Conservation (phyloP, 2,329 filamentous ascomycete genomes). For the Claviceps capensis region DNA sequence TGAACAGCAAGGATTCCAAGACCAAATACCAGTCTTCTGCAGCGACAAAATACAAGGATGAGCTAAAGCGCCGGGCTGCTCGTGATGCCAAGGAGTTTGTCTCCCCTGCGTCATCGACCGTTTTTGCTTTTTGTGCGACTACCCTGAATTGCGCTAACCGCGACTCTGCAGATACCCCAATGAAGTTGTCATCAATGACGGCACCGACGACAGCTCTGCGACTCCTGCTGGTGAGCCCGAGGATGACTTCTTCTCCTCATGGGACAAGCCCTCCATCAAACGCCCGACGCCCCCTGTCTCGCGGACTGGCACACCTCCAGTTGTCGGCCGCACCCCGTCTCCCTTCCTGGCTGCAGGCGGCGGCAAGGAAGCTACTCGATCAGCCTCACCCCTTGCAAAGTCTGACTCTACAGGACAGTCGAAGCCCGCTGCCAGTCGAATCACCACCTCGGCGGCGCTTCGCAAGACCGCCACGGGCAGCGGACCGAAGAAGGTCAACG, state of each 20-base stretch:
- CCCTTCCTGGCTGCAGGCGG: slow-evolving; percentile 68
- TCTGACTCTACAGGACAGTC: slow-evolving; percentile 39
- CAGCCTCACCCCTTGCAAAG: slow-evolving; percentile 68
- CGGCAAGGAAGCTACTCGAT: slow-evolving; percentile 58
- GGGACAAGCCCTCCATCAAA: slow-evolving; percentile 97
- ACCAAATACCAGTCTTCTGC: slow-evolving; percentile 90
- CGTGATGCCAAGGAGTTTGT: slow-evolving; percentile 73
- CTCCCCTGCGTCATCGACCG: neutral
- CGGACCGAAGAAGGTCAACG: slow-evolving; percentile 65
- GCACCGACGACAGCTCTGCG: slow-evolving; percentile 50
- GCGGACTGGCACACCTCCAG: slow-evolving; percentile 72
- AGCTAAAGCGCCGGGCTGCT: slow-evolving; percentile 73
- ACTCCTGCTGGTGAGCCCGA: slow-evolving; percentile 77
- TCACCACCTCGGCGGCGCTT: slow-evolving; percentile 67
- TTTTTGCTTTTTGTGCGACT: neutral
- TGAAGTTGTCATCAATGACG: slow-evolving; percentile 75
- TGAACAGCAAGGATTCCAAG: slow-evolving; percentile 93
- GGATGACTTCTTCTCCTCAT: slow-evolving; percentile 97
- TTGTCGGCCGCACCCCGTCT: slow-evolving; percentile 69
- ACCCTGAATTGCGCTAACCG: slow-evolving; percentile 11
- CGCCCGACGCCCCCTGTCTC: slow-evolving; percentile 87
- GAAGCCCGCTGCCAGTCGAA: slow-evolving; percentile 52
- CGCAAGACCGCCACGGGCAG: slow-evolving; percentile 55
- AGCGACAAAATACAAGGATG: slow-evolving; percentile 97
- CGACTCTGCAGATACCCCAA: slow-evolving; percentile 51